Evolutionary conservation across 768 basidiomycete genomes (phyloP).

Genomic region (Leccinum broughii): DNA sequence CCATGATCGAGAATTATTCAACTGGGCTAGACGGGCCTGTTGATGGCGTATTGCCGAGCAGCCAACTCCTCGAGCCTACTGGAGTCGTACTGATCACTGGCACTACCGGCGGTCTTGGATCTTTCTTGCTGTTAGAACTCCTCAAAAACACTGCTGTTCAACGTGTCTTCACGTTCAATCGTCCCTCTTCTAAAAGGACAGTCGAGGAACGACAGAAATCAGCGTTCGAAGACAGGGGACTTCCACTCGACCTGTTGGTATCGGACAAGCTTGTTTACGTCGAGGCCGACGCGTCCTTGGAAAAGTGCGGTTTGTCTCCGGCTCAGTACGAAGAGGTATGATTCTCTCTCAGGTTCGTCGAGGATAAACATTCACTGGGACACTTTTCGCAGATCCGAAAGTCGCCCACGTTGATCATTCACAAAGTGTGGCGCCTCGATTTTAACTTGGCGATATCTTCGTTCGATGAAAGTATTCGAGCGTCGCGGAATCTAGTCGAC

Average conservation of each 20-base stretch:
- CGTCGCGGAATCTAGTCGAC: conserved; percentile 37
- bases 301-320: conserved; percentile 32
- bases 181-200: conserved; percentile 10
- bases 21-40: conserved; percentile 10
- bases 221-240: conserved; percentile 27
- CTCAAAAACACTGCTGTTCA: no score
- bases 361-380: no score
- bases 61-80: conserved; percentile 15
- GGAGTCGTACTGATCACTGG: no score
- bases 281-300: conserved; percentile 32
- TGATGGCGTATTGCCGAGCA: conserved; percentile 12
- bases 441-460: conserved; percentile 43
- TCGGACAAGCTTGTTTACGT: conserved; percentile 29
- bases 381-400: conserved; percentile 29
- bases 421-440: conserved; percentile 47
- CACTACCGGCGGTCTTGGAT: no score
- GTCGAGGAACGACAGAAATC: conserved; percentile 28
- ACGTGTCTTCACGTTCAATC: no score
- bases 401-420: conserved; percentile 39
- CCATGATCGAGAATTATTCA: conserved; percentile 43
- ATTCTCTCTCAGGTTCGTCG: no score
- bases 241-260: background rate
- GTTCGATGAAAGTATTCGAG: conserved; percentile 43
- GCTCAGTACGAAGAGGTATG: conserved; percentile 22
- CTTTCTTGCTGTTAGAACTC: no score